phyloP scores from a whole-genome alignment of 164 flowering plant genomes.

The Magnolia kwangsiensis region DNA sequence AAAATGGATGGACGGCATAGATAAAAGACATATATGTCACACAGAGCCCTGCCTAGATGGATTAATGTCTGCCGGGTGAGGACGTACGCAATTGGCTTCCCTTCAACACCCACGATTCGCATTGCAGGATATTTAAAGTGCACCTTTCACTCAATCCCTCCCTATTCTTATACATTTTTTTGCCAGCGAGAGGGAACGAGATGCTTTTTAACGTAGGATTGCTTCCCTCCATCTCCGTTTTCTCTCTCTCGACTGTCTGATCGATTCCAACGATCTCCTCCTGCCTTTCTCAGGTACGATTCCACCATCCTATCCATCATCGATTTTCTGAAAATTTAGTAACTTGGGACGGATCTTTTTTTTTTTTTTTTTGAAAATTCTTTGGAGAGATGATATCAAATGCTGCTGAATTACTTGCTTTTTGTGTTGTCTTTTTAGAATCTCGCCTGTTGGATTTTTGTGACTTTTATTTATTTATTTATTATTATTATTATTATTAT shows the following conservation, averaged over 20 bases:
- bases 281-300: background rate
- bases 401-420: background rate
- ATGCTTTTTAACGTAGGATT: background rate
- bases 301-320: background rate
- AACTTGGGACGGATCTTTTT: background rate
- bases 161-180: background rate
- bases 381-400: background rate
- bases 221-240: background rate
- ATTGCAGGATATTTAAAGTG: too few species aligned
- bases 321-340: background rate
- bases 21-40: too few species aligned
- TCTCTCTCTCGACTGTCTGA: background rate
- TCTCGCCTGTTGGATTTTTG: background rate
- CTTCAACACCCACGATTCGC: too few species aligned
- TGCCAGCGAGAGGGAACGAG: background rate
- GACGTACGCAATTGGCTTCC: too few species aligned
- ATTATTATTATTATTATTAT: too few species aligned
- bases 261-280: background rate
- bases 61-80: too few species aligned
- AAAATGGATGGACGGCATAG: too few species aligned
- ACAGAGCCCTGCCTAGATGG: too few species aligned
- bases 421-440: background rate
- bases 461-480: too few species aligned
- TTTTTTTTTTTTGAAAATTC: background rate
- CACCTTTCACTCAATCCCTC: background rate